Conservation (phyloP, 139 green algal species). For the Coelastrella sp. region DNA sequence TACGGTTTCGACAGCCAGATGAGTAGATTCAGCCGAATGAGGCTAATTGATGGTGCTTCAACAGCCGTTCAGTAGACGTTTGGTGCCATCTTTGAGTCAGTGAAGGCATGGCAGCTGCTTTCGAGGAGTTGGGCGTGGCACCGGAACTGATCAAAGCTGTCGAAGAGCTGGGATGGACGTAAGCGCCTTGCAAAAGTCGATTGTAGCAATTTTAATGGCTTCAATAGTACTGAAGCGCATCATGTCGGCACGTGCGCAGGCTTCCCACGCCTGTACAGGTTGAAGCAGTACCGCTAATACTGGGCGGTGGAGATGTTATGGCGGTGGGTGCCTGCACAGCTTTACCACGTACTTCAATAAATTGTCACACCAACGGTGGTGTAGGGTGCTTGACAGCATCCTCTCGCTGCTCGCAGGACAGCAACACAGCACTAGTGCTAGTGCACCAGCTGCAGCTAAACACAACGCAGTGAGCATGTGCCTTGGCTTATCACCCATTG, state of each 20-base stretch:
- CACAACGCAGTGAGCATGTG: no score
- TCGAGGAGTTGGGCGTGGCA: constrained; percentile 80
- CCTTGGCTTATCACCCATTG: no score
- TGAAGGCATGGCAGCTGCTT: constrained; percentile 60
- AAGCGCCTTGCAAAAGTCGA: background rate
- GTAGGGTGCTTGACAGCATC: no score
- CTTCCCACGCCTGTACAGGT: constrained; percentile 85
- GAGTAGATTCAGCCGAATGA: background rate
- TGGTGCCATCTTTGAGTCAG: no score
- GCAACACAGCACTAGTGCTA: background rate
- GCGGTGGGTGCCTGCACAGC: constrained; percentile 64
- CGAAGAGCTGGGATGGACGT: constrained; percentile 82
- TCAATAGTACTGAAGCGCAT: background rate
- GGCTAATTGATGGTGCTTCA: background rate
- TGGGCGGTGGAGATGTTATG: constrained; percentile 91
- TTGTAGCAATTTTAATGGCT: background rate
- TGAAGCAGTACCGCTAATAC: constrained; percentile 84
- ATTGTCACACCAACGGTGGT: no score
- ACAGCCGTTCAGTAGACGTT: no score
- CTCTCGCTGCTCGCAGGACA: no score
- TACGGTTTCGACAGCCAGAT: no score
- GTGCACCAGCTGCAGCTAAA: background rate
- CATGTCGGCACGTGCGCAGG: constrained; percentile 49
- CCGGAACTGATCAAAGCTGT: constrained; percentile 78
- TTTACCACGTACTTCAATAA: background rate